A percentile compares a stretch with the other conserved stretches of the same genome.
These are phyloP conservation scores for Tolypocladium inflatum DNA, from an alignment of 2,329 filamentous ascomycete genomes.

Conservation along the genomic window DNA sequence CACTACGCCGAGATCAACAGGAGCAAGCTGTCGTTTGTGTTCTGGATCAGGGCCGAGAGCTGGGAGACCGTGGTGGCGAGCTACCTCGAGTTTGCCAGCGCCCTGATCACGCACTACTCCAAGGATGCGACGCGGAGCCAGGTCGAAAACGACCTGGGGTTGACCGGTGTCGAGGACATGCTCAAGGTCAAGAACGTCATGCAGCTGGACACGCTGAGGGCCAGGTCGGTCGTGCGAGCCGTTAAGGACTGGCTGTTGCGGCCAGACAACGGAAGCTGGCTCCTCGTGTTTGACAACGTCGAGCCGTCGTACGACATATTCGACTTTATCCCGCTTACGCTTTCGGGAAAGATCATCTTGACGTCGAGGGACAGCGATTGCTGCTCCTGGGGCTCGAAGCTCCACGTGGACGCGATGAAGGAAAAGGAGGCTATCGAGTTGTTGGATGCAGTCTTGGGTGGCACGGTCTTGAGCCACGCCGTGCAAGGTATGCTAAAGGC, in stretches of 20 bases:
- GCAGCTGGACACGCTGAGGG: slow-evolving; percentile 10
- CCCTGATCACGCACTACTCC: slow-evolving; percentile 11
- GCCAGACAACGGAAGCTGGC: slow-evolving; percentile 13
- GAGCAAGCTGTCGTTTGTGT: slow-evolving; percentile 12
- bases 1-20: slow-evolving; percentile 12
- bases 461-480: not conserved
- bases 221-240: slow-evolving; percentile 13
- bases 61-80: slow-evolving; percentile 15
- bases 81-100: slow-evolving; percentile 14
- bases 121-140: slow-evolving; percentile 5
- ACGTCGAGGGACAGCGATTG: slow-evolving; percentile 11
- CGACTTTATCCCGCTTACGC: slow-evolving; percentile 14
- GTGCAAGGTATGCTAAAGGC: slow-evolving; percentile 6
- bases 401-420: slow-evolving; percentile 11
- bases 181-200: slow-evolving; percentile 12
- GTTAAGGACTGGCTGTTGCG: slow-evolving; percentile 17
- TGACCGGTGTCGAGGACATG: slow-evolving; percentile 15
- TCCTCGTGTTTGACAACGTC: slow-evolving; percentile 15
- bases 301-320: slow-evolving; percentile 13
- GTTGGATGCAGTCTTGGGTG: slow-evolving; percentile 5
- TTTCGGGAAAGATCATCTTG: slow-evolving; percentile 14
- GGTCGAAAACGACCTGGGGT: slow-evolving; percentile 13
- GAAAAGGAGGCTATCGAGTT: slow-evolving; percentile 10
- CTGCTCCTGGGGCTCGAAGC: slow-evolving; percentile 11
- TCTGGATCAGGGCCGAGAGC: slow-evolving; percentile 16